phyloP scores from a whole-genome alignment of 2,329 filamentous ascomycete genomes.

The Cercospora sp. region DNA sequence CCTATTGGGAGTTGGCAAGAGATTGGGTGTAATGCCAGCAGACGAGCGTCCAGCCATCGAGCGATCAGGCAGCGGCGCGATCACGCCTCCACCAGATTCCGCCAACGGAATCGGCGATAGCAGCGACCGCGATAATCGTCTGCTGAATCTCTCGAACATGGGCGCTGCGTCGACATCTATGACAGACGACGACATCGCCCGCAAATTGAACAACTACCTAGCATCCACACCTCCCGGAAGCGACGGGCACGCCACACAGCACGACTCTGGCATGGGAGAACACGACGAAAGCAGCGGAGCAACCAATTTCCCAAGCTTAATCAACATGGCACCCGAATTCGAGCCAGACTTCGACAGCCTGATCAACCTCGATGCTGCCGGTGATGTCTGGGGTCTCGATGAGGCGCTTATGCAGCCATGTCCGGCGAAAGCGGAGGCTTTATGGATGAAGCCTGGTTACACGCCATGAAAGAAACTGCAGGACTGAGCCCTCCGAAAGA shows the following conservation, averaged over 20 bases:
- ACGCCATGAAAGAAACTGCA: conserved; percentile 34
- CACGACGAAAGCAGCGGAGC: conserved; percentile 1
- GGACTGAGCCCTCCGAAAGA: conserved; percentile 13
- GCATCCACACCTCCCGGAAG: conserved; percentile 52
- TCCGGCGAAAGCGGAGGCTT: conserved; percentile 38
- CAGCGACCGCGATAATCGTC: neutral
- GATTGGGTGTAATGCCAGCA: conserved; percentile 39
- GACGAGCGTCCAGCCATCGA: conserved; percentile 11
- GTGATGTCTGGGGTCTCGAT: conserved; percentile 38
- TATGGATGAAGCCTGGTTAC: conserved; percentile 42
- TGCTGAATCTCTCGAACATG: neutral
- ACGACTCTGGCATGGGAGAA: conserved; percentile 14
- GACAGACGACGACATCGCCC: conserved; percentile 51
- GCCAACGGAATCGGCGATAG: conserved; percentile 4
- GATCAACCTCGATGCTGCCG: conserved; percentile 42
- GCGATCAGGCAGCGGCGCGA: conserved; percentile 23
- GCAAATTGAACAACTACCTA: conserved; percentile 52
- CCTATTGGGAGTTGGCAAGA: conserved; percentile 48
- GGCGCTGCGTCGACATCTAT: conserved; percentile 16
- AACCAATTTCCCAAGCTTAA: conserved; percentile 17
- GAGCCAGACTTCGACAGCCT: conserved; percentile 43
- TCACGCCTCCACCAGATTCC: conserved; percentile 38
- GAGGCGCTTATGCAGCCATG: conserved; percentile 39
- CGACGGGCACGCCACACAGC: conserved; percentile 27
- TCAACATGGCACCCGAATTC: conserved; percentile 26